phyloP scores from a whole-genome alignment of 1,284 basidiomycete genomes.

The Ganoderma resinaceum region DNA sequence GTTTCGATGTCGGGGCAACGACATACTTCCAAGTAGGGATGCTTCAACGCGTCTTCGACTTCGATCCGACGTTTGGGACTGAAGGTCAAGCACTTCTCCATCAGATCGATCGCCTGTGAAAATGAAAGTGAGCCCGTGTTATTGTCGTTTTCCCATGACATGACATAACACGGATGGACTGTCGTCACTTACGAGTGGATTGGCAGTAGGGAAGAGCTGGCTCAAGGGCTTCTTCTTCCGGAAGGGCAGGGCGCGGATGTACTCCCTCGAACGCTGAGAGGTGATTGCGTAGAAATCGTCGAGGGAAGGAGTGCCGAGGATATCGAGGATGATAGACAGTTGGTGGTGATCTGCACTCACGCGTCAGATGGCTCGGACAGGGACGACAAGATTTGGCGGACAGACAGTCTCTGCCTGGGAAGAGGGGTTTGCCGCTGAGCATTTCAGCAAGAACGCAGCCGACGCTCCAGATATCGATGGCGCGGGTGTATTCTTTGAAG shows the following conservation, averaged over 20 bases:
- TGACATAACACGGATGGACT: slow-evolving; percentile 22
- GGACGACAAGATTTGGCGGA: not conserved
- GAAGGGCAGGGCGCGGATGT: slow-evolving; percentile 93
- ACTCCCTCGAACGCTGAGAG: slow-evolving; percentile 86
- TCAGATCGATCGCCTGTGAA: slow-evolving; percentile 79
- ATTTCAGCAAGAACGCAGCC: slow-evolving; percentile 96
- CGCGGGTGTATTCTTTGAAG: slow-evolving; percentile 92
- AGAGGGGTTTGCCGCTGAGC: slow-evolving; percentile 89
- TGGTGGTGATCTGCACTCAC: slow-evolving; percentile 83
- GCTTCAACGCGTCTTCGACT: slow-evolving; percentile 88
- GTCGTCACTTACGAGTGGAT: slow-evolving; percentile 62
- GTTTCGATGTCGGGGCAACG: not conserved
- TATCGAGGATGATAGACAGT: slow-evolving; percentile 85
- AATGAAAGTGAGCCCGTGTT: slow-evolving; percentile 4
- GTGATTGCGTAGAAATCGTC: slow-evolving; percentile 96
- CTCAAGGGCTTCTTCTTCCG: slow-evolving; percentile 84
- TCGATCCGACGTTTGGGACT: slow-evolving; percentile 92
- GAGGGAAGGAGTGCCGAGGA: slow-evolving; percentile 88
- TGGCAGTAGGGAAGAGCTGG: slow-evolving; percentile 82
- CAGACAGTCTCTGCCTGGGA: slow-evolving; percentile 86
- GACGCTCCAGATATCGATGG: slow-evolving; percentile 94
- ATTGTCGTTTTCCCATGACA: not conserved
- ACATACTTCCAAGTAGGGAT: slow-evolving; percentile 87
- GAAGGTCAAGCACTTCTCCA: slow-evolving; percentile 92
- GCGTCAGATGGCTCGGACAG: not conserved